Evolutionary conservation across 805 yeast genomes (phyloP), one percentile per base, ranked within the genome.

Genomic region (Pichia pseudocactophila): DNA sequence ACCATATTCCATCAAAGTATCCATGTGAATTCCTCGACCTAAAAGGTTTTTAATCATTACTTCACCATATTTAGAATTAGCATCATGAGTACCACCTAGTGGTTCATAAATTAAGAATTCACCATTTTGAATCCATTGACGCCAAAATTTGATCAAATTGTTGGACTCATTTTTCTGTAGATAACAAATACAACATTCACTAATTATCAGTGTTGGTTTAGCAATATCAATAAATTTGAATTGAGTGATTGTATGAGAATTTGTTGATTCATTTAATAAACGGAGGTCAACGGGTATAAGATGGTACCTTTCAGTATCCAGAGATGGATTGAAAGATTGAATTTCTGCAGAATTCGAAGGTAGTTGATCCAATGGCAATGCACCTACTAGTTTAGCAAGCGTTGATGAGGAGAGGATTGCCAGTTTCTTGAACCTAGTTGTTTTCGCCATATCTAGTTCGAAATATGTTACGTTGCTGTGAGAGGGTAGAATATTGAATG

Each of bases 151-250:
- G 4, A 83, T 47, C 3, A 80, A 69, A 2, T 51, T 37, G 27
- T 59, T 54, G 19, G 81, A 71, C 18, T 70, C 72, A 11, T 62
- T 63, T 1, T 80, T 76, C 4, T 71, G 65, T 47, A 82, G 52
- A 55, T 83, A 83, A 55, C 94, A 84, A 30, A 84, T 62, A 30
- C 85, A 85, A 61, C 92, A 84, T 56, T 83, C 94, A 47, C 85
- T 76, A 16, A 83, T 56, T 2, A 84, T 59, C 13, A 84, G 52
- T 0, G 92, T 82, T 8, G 85, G 84, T 3, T 59, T 31, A 1
- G 53, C 32, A 9, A 51, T 40, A 46, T 69, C 55, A 5, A 59
- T 40, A 2, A 27, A 15, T 2, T 36, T 7, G 2, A 40, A 20
- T 6, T 16, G 34, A 3, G 32, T 11, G 13, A 36, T 17, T n/a